Evolutionary conservation across 495 filamentous ascomycete genomes (phyloP).

Genomic region (Penicillium goetzii): DNA sequence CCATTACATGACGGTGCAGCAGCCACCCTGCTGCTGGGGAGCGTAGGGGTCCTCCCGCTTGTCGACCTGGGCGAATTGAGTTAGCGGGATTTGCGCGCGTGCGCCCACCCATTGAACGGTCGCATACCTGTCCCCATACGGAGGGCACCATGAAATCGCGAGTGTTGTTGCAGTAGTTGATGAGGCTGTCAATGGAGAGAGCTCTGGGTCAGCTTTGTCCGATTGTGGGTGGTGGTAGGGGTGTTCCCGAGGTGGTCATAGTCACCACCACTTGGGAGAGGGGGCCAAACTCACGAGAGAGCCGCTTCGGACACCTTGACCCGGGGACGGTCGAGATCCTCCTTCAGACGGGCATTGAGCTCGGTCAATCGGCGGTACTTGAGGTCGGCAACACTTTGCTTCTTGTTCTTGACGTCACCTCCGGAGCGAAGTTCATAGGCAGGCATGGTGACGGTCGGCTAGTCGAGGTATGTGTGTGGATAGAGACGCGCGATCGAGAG

Average conservation of each 20-base stretch:
- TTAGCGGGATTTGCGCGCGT: slow-evolving; percentile 23
- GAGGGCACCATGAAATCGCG: slow-evolving; percentile 99
- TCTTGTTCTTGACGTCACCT: slow-evolving; percentile 86
- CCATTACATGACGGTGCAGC: slow-evolving; percentile 91
- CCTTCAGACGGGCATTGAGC: slow-evolving; percentile 89
- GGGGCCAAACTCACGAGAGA: slow-evolving; percentile 69
- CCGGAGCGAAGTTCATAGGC: slow-evolving; percentile 61
- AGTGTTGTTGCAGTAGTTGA: slow-evolving; percentile 93
- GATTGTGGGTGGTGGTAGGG: not conserved
- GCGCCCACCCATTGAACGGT: slow-evolving; percentile 16
- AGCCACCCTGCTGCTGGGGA: slow-evolving; percentile 84
- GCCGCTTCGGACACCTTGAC: slow-evolving; percentile 95
- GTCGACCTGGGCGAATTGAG: slow-evolving; percentile 60
- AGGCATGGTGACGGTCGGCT: slow-evolving; percentile 44
- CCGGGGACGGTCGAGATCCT: slow-evolving; percentile 91
- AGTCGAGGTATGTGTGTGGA: slow-evolving; percentile 11
- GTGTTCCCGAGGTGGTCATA: not conserved
- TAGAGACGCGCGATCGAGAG: slow-evolving; percentile 19
- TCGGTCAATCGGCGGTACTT: slow-evolving; percentile 95
- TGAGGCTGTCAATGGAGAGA: slow-evolving; percentile 64
- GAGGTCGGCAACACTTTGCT: slow-evolving; percentile 98
- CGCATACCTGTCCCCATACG: slow-evolving; percentile 86
- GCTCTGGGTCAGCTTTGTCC: slow-evolving; percentile 1
- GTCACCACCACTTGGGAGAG: not conserved
- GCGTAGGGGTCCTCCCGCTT: slow-evolving; percentile 96